These are phyloP conservation scores for Sequoiadendron giganteum DNA, from an alignment of 75 land plant genomes.

Conservation along the genomic window DNA sequence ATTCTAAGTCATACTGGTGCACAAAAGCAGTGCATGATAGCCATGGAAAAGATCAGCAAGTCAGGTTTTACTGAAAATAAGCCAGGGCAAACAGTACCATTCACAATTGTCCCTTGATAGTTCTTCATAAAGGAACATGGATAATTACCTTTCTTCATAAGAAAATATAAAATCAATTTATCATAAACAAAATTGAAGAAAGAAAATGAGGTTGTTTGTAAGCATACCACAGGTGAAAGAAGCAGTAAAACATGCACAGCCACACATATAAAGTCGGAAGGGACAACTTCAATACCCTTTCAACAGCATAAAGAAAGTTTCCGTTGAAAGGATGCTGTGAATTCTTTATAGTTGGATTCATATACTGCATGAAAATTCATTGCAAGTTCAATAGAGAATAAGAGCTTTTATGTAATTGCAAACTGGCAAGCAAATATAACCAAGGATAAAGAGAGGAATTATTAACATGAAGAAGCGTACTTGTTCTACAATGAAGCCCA, in stretches of 20 bases:
- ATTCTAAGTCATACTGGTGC: not conserved
- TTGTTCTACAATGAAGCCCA: conserved; percentile 96
- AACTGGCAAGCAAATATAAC: not conserved
- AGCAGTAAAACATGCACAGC: conserved; percentile 98
- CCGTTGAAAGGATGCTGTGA: conserved; percentile 97
- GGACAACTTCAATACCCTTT: conserved; percentile 94
- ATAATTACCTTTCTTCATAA: not conserved
- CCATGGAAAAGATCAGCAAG: not conserved
- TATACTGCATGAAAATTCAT: conserved; percentile 67
- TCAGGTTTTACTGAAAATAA: not conserved
- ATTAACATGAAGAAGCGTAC: conserved; percentile 30
- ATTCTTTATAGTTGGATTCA: conserved; percentile 88
- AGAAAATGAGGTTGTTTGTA: not conserved
- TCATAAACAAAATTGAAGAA: not conserved
- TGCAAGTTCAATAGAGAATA: not conserved
- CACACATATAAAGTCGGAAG: conserved; percentile 92
- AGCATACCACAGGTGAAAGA: conserved; percentile 93
- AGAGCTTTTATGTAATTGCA: not conserved
- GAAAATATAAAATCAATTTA: not conserved
- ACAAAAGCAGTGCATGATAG: not conserved
- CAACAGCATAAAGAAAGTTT: conserved; percentile 83
- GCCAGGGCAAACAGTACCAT: not conserved
- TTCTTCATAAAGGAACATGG: not conserved
- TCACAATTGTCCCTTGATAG: not conserved
- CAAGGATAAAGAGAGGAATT: not conserved